Conservation (phyloP, 352 stramenopile genomes). For the Globisporangium barbulae region DNA sequence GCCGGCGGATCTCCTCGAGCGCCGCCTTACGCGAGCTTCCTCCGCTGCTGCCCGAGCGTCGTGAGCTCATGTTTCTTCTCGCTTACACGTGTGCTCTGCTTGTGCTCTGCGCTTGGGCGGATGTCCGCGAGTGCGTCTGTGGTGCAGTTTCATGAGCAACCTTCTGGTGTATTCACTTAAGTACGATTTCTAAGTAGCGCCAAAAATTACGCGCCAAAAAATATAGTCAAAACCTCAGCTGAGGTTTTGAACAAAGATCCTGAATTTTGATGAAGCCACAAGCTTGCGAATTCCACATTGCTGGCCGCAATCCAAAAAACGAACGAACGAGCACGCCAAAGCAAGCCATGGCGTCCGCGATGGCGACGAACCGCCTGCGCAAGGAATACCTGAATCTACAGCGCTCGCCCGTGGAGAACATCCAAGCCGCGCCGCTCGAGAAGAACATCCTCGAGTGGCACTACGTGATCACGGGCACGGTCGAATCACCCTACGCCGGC, state of each 20-base stretch:
- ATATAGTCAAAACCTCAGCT: background rate
- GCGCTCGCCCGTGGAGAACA: constrained; percentile 88
- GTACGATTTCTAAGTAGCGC: background rate
- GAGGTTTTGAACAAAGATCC: too few species aligned
- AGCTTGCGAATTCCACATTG: too few species aligned
- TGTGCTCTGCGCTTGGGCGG: background rate
- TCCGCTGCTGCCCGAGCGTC: constrained; percentile 36
- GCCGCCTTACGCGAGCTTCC: constrained; percentile 42
- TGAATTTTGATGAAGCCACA: too few species aligned
- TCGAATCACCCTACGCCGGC: constrained; percentile 72
- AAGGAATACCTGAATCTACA: constrained; percentile 89
- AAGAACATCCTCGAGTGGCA: constrained; percentile 96
- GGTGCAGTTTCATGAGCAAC: background rate
- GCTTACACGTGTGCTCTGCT: background rate
- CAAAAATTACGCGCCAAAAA: background rate
- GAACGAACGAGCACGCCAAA: background rate
- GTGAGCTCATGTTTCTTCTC: constrained; percentile 47
- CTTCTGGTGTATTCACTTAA: background rate
- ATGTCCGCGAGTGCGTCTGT: background rate
- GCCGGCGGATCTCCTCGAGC: constrained; percentile 74
- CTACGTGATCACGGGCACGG: constrained; percentile 86
- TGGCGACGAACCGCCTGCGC: constrained; percentile 86
- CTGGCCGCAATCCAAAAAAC: background rate
- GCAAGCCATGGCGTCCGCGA: constrained; percentile 57
- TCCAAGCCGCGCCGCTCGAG: constrained; percentile 83